Base-by-base conservation (phyloP, 257 asterid genomes). In the Nicotiana noctiflora region DNA sequence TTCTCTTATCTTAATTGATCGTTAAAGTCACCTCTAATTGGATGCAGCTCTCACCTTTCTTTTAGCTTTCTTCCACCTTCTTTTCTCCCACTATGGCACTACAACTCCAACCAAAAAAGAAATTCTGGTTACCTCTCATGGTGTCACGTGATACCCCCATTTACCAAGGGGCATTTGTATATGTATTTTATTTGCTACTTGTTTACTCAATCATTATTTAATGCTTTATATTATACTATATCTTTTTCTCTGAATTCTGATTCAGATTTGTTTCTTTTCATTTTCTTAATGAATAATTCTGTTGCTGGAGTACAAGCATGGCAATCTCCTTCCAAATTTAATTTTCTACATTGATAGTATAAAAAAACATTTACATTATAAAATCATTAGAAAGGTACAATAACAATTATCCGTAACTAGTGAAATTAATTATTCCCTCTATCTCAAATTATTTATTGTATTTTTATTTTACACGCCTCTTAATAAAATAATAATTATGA, bases 41-140 rank as follows among this genome's bases (percentile, higher is more conserved):
- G 46, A 37, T 37, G 46, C 46, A 37, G 2, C 11, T 40, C 46
- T 18, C 13, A 70, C 13, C 29, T 4, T 40, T 68, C 32, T 19
- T 40, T 19, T 40, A 52, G 25, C 15, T 61, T 21, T 70, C 8
- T 65, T 31, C 60, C 34, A 19, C 6, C 12, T 70, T 3, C 59
- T 70, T 70, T 44, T 40, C 57, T 44, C 34, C 77, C 77, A 40
- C 37, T 21, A 56, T 2, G 8, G 61, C 23, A 55, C 61, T 18
- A 18, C 21, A 1, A 3, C 57, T 70, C 34, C 77, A 44, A 44
- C 64, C 52, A 75, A 59, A 74, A 81, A 81, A 27, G 23, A 21
- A 60, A 76, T n/a, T 56, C 12, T 46, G 78, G 19, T 63, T 64
- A 23, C 81, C 81, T 76, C 84, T 76, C 81, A 76, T 63, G 81